phyloP scores from a whole-genome alignment of 768 basidiomycete species.

The Tricholoma terreum region DNA sequence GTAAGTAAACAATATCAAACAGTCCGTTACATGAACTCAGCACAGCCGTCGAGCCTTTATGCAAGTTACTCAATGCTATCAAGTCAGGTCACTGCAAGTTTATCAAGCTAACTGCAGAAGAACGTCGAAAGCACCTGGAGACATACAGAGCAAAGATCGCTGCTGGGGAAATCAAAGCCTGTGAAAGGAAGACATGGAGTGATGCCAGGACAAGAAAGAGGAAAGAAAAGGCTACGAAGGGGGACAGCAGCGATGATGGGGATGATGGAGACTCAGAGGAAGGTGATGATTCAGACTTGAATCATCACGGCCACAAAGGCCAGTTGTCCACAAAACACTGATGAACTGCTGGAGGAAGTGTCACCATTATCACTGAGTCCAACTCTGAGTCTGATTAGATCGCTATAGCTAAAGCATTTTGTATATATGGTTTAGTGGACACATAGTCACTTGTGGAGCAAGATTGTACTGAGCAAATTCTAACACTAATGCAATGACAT shows the following conservation, averaged over 20 bases:
- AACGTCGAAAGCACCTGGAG: not conserved
- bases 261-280: not conserved
- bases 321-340: not conserved
- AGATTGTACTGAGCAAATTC: too few species aligned
- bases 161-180: not conserved
- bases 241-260: too few species aligned
- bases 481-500: too few species aligned
- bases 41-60: not conserved
- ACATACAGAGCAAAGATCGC: not conserved
- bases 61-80: not conserved
- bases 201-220: not conserved
- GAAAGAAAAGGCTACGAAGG: not conserved
- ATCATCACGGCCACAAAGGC: not conserved
- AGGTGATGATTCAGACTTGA: too few species aligned
- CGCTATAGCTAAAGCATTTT: not conserved
- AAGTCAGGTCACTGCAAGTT: not conserved
- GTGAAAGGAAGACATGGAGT: not conserved
- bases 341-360: not conserved
- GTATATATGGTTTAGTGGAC: too few species aligned
- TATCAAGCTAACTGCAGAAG: not conserved
- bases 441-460: too few species aligned
- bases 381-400: not conserved
- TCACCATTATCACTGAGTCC: not conserved
- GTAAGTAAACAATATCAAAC: too few species aligned
- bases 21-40: too few species aligned